phyloP scores from a whole-genome alignment of 2,329 filamentous ascomycete species.

The Alternaria postmessia region DNA sequence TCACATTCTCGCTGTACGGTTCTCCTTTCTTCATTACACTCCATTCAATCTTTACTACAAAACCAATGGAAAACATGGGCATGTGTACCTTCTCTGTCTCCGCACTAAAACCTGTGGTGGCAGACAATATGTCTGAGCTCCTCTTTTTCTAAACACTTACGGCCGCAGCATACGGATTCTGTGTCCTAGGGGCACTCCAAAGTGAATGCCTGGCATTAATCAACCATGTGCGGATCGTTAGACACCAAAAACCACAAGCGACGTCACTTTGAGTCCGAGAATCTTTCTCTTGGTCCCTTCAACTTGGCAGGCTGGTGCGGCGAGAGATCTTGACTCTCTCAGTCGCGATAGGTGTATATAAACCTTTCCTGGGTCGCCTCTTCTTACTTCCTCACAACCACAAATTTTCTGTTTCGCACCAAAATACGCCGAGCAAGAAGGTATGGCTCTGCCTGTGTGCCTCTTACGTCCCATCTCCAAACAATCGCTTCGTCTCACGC shows the following conservation, averaged over 20 bases:
- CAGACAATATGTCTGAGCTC: too few species aligned
- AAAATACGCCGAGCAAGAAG: too few species aligned
- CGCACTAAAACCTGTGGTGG: not conserved
- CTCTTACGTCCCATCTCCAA: too few species aligned
- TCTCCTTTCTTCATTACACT: not conserved
- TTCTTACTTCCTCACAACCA: too few species aligned
- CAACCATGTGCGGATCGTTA: not conserved
- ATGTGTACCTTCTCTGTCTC: not conserved
- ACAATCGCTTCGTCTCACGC: too few species aligned
- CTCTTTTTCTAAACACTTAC: too few species aligned
- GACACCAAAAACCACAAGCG: not conserved
- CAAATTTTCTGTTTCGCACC: too few species aligned
- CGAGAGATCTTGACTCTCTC: too few species aligned
- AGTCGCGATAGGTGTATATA: not conserved
- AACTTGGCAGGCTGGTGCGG: fast-evolving
- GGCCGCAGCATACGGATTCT: not conserved
- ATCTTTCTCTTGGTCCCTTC: not conserved
- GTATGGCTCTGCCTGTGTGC: too few species aligned
- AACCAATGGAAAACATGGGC: fast-evolving
- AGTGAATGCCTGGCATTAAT: not conserved
- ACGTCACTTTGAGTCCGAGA: too few species aligned
- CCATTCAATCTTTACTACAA: not conserved
- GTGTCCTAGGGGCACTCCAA: not conserved
- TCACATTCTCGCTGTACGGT: fast-evolving
- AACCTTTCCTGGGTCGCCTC: not conserved